Evolutionary conservation across 2,329 filamentous ascomycete genomes (phyloP).

Genomic region (Rhinocladiella mackenziei): DNA sequence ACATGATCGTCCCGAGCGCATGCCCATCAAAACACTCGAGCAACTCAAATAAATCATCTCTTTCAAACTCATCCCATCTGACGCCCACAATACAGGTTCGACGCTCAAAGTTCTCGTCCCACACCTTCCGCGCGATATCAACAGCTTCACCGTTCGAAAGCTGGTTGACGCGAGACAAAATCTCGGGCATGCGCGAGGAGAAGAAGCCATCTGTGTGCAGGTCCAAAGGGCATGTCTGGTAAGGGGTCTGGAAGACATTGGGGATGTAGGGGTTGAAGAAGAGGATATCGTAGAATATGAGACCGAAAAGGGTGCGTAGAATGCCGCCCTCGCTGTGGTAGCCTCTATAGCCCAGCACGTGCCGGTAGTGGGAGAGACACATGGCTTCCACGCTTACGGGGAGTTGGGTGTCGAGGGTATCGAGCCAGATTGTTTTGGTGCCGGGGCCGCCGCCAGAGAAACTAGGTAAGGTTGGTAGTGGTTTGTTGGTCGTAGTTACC

Average conservation of each 20-base stretch:
- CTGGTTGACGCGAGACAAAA: conserved; percentile 79
- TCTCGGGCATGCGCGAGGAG: conserved; percentile 76
- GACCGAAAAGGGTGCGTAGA: conserved; percentile 82
- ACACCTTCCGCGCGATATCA: conserved; percentile 62
- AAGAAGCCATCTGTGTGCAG: conserved; percentile 92
- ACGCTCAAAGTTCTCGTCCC: conserved; percentile 63
- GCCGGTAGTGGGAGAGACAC: conserved; percentile 82
- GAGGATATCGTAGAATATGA: conserved; percentile 88
- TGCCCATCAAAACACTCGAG: conserved; percentile 72
- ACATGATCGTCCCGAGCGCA: conserved; percentile 78
- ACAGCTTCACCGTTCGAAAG: conserved; percentile 78
- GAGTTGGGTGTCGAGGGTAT: conserved; percentile 63
- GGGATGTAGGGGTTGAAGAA: conserved; percentile 75
- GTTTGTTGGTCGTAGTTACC: conserved; percentile 6
- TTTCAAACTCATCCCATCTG: conserved; percentile 74
- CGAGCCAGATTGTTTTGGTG: conserved; percentile 80
- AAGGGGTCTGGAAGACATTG: conserved; percentile 94
- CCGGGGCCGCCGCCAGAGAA: conserved; percentile 32
- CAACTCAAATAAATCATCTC: conserved; percentile 75
- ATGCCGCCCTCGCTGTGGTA: conserved; percentile 92
- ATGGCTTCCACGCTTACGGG: conserved; percentile 90
- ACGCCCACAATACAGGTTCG: conserved; percentile 86
- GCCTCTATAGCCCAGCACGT: conserved; percentile 77
- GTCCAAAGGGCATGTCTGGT: conserved; percentile 89
- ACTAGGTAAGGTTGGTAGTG: no score